Evolutionary conservation across 2,329 filamentous ascomycete species (phyloP).

Genomic region (Teratosphaeria zuluensis): DNA sequence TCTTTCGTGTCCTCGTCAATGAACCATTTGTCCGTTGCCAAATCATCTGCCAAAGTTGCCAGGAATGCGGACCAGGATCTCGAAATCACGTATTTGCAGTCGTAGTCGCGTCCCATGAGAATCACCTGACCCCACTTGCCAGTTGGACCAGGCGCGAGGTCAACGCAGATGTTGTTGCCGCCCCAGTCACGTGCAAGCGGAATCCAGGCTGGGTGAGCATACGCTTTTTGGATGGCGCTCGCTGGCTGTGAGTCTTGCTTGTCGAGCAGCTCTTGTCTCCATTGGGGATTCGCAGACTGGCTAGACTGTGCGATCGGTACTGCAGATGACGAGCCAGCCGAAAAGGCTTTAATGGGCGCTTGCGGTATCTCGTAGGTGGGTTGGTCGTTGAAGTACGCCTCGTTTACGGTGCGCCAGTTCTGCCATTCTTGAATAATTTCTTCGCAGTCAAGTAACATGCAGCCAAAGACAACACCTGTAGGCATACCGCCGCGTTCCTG

Average conservation of each 20-base stretch:
- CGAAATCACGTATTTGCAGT: constrained; percentile 94
- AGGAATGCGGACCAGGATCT: constrained; percentile 85
- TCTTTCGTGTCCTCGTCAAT: constrained; percentile 89
- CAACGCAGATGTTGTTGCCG: constrained; percentile 91
- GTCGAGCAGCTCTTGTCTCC: constrained; percentile 75
- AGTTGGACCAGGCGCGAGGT: constrained; percentile 78
- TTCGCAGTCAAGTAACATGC: constrained; percentile 94
- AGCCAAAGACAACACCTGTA: constrained; percentile 85
- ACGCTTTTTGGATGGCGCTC: constrained; percentile 80
- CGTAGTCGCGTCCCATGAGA: constrained; percentile 92
- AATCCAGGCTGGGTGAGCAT: constrained; percentile 91
- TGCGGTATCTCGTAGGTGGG: constrained; percentile 49
- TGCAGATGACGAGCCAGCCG: constrained; percentile 53
- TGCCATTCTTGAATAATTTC: constrained; percentile 97
- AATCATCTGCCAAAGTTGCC: constrained; percentile 78
- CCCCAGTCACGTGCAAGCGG: constrained; percentile 95
- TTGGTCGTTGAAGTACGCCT: constrained; percentile 64
- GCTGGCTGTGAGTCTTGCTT: constrained; percentile 83
- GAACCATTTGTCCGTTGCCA: constrained; percentile 79
- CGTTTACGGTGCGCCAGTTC: constrained; percentile 89
- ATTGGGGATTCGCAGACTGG: constrained; percentile 42
- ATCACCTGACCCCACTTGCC: constrained; percentile 96
- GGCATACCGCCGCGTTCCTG: constrained; percentile 88
- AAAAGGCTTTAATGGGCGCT: constrained; percentile 61
- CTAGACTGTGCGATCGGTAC: constrained; percentile 24